A percentile compares a stretch with the other conserved stretches of the same genome.
Conservation (phyloP, 2,329 filamentous ascomycete genomes). For the Aspergillus intermedius region DNA sequence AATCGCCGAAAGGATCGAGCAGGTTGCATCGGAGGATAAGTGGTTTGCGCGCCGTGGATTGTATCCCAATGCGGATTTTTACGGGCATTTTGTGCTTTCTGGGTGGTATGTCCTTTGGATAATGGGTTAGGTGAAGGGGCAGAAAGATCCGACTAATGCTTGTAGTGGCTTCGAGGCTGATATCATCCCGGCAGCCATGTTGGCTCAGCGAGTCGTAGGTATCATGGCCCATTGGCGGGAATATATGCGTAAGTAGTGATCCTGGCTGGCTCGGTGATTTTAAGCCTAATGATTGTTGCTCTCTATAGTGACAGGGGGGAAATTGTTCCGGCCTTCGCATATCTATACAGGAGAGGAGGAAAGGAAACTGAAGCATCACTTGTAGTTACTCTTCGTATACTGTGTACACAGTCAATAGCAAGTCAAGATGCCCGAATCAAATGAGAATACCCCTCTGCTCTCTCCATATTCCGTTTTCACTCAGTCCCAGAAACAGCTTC, state of each 20-base stretch:
- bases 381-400: not conserved
- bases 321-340: conserved; percentile 24
- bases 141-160: not conserved
- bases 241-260: conserved; percentile 20
- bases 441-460: conserved; percentile 16
- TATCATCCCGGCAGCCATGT: conserved; percentile 24
- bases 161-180: conserved; percentile 24
- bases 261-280: conserved; percentile 5
- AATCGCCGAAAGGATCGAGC: conserved; percentile 23
- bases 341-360: conserved; percentile 18
- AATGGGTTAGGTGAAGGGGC: too few species aligned
- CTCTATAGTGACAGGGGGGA: conserved; percentile 19
- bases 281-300: conserved; percentile 5
- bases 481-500: conserved; percentile 26
- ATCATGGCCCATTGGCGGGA: conserved; percentile 32
- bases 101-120: conserved; percentile 27
- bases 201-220: conserved; percentile 25
- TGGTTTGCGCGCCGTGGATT: conserved; percentile 26
- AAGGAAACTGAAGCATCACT: not conserved
- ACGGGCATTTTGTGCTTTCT: conserved; percentile 38
- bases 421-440: not conserved
- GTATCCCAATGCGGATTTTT: conserved; percentile 43
- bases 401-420: not conserved
- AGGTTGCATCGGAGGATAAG: conserved; percentile 17
- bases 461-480: conserved; percentile 27